phyloP scores from a whole-genome alignment of 768 basidiomycete genomes.

The Cystofilobasidium capitatum region DNA sequence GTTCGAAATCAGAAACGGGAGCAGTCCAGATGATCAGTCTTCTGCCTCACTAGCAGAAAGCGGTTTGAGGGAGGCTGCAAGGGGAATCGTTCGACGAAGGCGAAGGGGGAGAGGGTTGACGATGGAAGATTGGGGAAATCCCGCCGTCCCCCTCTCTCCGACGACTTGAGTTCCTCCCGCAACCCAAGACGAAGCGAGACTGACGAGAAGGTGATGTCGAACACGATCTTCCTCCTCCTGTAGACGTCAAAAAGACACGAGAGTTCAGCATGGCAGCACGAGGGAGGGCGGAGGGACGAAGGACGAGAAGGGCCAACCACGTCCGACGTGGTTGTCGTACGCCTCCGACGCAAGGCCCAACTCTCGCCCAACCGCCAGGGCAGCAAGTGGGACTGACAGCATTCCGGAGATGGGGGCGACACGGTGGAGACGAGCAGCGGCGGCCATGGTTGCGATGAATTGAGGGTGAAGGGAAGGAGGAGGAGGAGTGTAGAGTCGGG shows the following conservation, averaged over 20 bases:
- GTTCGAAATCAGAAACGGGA: neutral
- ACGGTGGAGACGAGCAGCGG: slow-evolving; percentile 2
- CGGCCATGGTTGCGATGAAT: neutral
- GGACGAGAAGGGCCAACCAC: neutral
- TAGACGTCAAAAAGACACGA: neutral
- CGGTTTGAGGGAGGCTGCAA: too few relatives aligned
- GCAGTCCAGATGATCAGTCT: neutral
- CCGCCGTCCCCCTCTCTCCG: too few relatives aligned
- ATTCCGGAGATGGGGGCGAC: neutral
- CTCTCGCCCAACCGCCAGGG: neutral
- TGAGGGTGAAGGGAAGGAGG: neutral
- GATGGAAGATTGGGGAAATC: too few relatives aligned
- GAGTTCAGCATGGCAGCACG: too few relatives aligned
- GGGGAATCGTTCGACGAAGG: neutral
- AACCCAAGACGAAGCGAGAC: too few relatives aligned
- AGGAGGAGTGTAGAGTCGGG: too few relatives aligned
- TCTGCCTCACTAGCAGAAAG: too few relatives aligned
- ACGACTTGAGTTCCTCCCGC: too few relatives aligned
- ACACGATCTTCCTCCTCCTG: neutral
- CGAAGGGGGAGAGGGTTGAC: neutral
- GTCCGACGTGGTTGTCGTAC: too few relatives aligned
- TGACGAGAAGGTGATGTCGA: slow-evolving; percentile 1
- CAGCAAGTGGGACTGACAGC: neutral
- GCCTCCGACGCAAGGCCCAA: neutral
- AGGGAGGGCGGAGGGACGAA: too few relatives aligned